Evolutionary conservation across 352 stramenopile genomes (phyloP).

Genomic region (Heterotrichella gracilis): DNA sequence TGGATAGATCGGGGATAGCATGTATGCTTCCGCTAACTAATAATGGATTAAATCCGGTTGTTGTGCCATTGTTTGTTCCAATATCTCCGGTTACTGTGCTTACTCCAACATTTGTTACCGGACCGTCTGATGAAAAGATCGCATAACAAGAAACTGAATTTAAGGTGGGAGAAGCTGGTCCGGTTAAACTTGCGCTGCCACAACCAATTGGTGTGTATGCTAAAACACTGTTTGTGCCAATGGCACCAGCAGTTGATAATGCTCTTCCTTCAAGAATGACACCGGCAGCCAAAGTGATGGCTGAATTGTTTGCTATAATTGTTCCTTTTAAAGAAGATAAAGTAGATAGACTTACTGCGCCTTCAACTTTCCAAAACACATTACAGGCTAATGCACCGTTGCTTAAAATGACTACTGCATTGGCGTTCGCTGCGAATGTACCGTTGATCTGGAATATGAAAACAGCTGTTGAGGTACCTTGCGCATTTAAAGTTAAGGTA

Average conservation of each 20-base stretch:
- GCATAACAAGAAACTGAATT: not conserved
- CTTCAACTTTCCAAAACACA: not conserved
- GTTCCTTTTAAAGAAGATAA: not conserved
- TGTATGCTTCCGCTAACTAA: not conserved
- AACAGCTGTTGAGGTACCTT: not conserved
- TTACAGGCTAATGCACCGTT: not conserved
- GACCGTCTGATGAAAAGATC: not conserved
- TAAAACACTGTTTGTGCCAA: not conserved
- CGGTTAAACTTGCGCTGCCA: not conserved
- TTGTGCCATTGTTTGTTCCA: not conserved
- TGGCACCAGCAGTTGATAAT: not conserved
- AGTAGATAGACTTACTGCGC: not conserved
- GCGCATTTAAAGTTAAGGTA: not conserved
- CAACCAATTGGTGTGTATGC: not conserved
- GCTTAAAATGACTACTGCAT: not conserved
- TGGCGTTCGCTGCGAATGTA: not conserved
- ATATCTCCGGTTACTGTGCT: not conserved
- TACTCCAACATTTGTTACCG: not conserved
- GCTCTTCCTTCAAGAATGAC: not conserved
- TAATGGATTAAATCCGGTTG: conserved; percentile 1
- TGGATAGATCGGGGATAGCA: not conserved
- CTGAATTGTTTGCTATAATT: not conserved
- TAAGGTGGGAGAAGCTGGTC: not conserved
- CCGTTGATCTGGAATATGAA: not conserved
- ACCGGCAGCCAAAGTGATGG: not conserved